Percentiles rank a stretch among this genome's conserved stretches.
phyloP scores from a whole-genome alignment of 176 grass and related monocot genomes.

The Cenchrus purpureus region DNA sequence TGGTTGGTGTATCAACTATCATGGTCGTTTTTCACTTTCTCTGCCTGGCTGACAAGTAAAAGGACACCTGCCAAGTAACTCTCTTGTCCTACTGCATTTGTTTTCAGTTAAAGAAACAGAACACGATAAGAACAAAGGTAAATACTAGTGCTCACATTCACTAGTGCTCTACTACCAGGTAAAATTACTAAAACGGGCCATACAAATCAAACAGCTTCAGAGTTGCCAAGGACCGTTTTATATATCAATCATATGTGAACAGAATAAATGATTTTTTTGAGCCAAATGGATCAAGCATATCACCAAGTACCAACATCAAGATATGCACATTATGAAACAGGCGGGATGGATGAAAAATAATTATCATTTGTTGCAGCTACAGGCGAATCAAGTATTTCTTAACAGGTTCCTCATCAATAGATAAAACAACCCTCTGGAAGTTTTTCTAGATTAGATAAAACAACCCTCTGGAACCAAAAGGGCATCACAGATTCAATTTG shows the following conservation, averaged over 20 bases:
- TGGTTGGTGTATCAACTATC: neutral
- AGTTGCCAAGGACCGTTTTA: neutral
- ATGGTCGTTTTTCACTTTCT: neutral
- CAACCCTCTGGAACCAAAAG: too few relatives aligned
- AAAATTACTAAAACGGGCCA: slow-evolving; percentile 3
- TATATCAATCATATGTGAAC: neutral
- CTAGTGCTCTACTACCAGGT: neutral
- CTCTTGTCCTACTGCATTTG: neutral
- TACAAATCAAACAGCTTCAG: neutral
- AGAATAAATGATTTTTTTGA: neutral
- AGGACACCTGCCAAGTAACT: neutral
- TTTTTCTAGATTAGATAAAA: slow-evolving; percentile 52
- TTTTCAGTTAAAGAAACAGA: neutral
- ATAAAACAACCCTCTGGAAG: slow-evolving; percentile 33
- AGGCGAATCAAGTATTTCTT: slow-evolving; percentile 43
- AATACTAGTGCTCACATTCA: too few relatives aligned
- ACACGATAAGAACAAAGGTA: neutral
- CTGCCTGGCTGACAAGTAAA: neutral
- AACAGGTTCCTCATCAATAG: slow-evolving; percentile 48
- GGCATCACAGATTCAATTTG: too few relatives aligned
- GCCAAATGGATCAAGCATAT: neutral
- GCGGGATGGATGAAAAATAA: slow-evolving; percentile 11
- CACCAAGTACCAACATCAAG: neutral
- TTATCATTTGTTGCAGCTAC: slow-evolving; percentile 36
- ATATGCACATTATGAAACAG: slow-evolving; percentile 1